Base-by-base conservation (phyloP, 441 rosid genomes). In the Pelargonium myrrhifolium region DNA sequence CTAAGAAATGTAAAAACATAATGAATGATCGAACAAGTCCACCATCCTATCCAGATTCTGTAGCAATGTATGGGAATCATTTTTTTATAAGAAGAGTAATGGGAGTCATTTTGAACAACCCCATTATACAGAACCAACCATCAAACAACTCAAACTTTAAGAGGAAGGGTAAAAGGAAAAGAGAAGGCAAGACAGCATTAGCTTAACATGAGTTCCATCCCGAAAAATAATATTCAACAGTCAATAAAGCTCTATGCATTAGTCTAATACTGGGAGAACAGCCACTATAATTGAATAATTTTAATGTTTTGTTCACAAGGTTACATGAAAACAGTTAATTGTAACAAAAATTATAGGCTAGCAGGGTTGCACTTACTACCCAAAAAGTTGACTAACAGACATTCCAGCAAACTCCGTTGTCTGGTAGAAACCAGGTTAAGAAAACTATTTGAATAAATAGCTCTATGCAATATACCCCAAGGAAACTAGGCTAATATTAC, bases 11-110 rank as follows among this genome's bases (percentile, higher is more conserved):
- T 20, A 53, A 39, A 49, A 6, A 55, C 20, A 45, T 4, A 9
- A 65, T 18, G 18, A 70, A 51, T 51, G 58, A 51, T 51, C 9
- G 17, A 51, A 51, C 58, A n/a, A 51, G 58, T 51, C n/a, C 17
- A 51, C 21, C 58, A 51, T 51, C 21, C 58, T 51, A 51, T 51
- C 58, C 15, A 51, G 58, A 51, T 1, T 51, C 21, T 5, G 58
- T 51, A 51, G 21, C 9, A 4, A 51, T 51, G 58, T n/a, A 51
- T 51, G 58, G 9, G 58, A n/a, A n/a, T 18, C 56, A 51, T 51
- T 24, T 24, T 24, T 1, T 1, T 24, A 2, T n/a, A n/a, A n/a
- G n/a, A n/a, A n/a, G n/a, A n/a, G n/a, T n/a, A n/a, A n/a, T n/a
- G n/a, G n/a, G n/a, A n/a, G n/a, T n/a, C n/a, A n/a, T n/a, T n/a